Conservation (phyloP, 2,329 filamentous ascomycete species). For the Aureobasidium pullulans region DNA sequence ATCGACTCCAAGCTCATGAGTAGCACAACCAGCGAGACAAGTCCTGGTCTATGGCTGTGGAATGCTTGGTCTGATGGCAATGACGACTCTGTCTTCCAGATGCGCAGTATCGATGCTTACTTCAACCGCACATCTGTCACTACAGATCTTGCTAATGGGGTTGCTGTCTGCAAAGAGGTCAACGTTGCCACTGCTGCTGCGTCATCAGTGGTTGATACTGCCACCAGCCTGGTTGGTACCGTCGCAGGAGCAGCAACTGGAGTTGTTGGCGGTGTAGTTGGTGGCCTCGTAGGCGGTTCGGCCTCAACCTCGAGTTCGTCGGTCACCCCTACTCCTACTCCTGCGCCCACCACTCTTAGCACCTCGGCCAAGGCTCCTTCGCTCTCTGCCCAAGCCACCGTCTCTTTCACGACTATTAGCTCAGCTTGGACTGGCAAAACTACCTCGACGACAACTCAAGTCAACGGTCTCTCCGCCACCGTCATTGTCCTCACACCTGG, state of each 20-base stretch:
- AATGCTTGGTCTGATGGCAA: slow-evolving; percentile 63
- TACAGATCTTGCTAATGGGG: neutral
- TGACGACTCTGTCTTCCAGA: slow-evolving; percentile 53
- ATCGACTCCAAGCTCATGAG: slow-evolving; percentile 57
- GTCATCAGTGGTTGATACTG: neutral
- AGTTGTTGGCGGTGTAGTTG: neutral
- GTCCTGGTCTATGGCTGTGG: slow-evolving; percentile 59
- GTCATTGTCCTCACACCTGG: slow-evolving; percentile 15
- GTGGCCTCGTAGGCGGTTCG: neutral
- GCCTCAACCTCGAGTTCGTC: neutral
- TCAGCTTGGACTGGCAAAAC: slow-evolving; percentile 15
- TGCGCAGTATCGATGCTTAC: slow-evolving; percentile 69
- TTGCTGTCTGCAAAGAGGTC: neutral
- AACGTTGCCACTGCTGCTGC: neutral
- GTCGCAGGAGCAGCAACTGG: neutral
- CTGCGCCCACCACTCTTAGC: slow-evolving; percentile 7
- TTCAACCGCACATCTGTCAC: slow-evolving; percentile 10
- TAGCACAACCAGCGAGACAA: slow-evolving; percentile 43
- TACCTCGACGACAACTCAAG: slow-evolving; percentile 9
- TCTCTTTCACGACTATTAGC: slow-evolving; percentile 15
- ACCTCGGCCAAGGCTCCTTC: neutral
- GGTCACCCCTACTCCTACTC: neutral
- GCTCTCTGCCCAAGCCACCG: slow-evolving; percentile 2
- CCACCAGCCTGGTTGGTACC: neutral
- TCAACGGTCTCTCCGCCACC: slow-evolving; percentile 12